phyloP scores from a whole-genome alignment of 2,329 filamentous ascomycete genomes.

The Xylariaceae sp. region DNA sequence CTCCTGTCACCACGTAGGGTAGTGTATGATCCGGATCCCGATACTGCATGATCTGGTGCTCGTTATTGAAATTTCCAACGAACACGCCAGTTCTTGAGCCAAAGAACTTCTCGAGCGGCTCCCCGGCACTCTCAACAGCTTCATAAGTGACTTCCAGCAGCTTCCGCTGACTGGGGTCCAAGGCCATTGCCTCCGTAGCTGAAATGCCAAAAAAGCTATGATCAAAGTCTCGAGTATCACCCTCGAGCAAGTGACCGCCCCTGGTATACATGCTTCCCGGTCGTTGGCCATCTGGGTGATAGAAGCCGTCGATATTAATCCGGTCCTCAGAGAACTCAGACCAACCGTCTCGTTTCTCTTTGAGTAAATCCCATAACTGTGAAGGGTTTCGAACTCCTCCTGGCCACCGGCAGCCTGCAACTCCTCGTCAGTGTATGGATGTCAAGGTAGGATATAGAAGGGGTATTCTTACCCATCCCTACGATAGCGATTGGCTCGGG shows the following conservation, averaged over 20 bases:
- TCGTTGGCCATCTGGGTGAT: conserved; percentile 28
- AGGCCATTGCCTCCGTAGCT: conserved; percentile 45
- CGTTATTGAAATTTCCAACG: conserved; percentile 34
- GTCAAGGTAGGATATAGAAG: neutral
- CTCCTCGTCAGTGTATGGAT: neutral
- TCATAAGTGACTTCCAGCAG: conserved; percentile 51
- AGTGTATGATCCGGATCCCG: conserved; percentile 38
- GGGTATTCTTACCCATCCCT: conserved; percentile 26
- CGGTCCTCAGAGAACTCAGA: conserved; percentile 24
- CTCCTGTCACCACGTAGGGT: conserved; percentile 42
- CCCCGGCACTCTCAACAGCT: conserved; percentile 48
- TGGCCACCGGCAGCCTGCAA: conserved; percentile 24
- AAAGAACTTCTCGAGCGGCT: conserved; percentile 38
- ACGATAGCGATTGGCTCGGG: conserved; percentile 24
- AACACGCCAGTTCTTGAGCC: conserved; percentile 42
- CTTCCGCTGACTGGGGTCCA: conserved; percentile 52
- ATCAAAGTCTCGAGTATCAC: conserved; percentile 34
- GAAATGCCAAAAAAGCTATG: conserved; percentile 50
- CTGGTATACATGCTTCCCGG: conserved; percentile 31
- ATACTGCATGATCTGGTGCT: conserved; percentile 29
- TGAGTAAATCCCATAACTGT: conserved; percentile 32
- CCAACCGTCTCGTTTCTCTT: conserved; percentile 24
- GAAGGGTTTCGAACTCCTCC: conserved; percentile 20
- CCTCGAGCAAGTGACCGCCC: conserved; percentile 38
- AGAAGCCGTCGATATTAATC: conserved; percentile 33